Base-by-base conservation (phyloP, 441 rosid genomes). In the Biscutella laevigata region DNA sequence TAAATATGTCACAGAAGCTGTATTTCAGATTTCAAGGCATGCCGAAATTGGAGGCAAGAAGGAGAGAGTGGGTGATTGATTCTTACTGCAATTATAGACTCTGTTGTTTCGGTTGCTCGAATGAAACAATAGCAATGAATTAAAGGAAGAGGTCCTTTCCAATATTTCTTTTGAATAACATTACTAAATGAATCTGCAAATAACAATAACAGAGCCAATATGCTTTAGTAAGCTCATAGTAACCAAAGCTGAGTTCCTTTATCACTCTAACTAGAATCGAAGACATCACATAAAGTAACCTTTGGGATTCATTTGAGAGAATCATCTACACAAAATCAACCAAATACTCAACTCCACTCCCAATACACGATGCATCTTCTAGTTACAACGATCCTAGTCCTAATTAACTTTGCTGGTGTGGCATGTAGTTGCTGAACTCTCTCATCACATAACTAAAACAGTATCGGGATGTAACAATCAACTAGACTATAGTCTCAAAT, bases 91-190 rank as follows among this genome's bases (percentile, higher is more conserved):
- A 77, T 49, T 20, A 82, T 80, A 12, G 62, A 45, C 53, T 91
- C 96, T 52, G 60, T 36, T 19, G 87, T 78, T 73, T 85, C 95
- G 44, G 58, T 79, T 61, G 94, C 88, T 51, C 86, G 73, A 19
- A 88, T 76, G 64, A 88, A 91, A 71, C 94, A 91, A 36, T 88
- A 91, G 78, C 91, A 91, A 62, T 88, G 96, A 29, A 88, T 61
- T 80, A 66, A 67, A 9, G 98, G 98, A 54, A 72, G 86, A 42
- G 67, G 29, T 29, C 91, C 95, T 64, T 69, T 85, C 95, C 91
- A 88, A 61, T 71, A 34, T 68, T 69, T 77, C 71, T 62, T 73
- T 32, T 59, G 73, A 43, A 82, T 72, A 36, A 77, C 65, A 46
- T 82, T 77, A 62, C 65, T 75, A 50, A 88, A 83, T n/a, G 79